phyloP scores from a whole-genome alignment of 768 basidiomycete genomes.

The Tremella fuciformis region DNA sequence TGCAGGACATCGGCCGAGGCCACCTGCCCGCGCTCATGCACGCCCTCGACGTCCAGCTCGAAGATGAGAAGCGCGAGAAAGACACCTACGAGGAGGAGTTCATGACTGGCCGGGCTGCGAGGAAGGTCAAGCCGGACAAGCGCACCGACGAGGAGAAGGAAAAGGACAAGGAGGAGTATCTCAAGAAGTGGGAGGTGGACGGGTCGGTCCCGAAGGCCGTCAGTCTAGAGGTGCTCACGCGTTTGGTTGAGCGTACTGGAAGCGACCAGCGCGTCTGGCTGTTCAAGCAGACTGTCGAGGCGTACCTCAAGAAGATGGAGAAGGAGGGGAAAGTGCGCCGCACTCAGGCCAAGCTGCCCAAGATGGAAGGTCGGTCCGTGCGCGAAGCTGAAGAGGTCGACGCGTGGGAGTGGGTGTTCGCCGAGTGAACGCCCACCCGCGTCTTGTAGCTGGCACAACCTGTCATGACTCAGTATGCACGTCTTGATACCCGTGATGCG shows the following conservation, averaged over 20 bases:
- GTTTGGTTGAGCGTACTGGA: slow-evolving; percentile 32
- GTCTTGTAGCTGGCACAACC: no score
- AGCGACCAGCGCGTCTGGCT: slow-evolving; percentile 32
- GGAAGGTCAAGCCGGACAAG: slow-evolving; percentile 1
- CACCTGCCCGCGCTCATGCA: slow-evolving; percentile 5
- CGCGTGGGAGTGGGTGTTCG: slow-evolving; percentile 25
- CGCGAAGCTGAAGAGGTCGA: slow-evolving; percentile 24
- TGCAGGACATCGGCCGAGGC: slow-evolving; percentile 15
- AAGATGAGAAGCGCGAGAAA: slow-evolving; percentile 13
- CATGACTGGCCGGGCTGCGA: background rate
- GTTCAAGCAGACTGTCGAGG: slow-evolving; percentile 17
- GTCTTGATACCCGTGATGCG: no score
- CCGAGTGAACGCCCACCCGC: no score
- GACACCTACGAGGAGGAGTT: slow-evolving; percentile 1
- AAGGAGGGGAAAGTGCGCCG: slow-evolving; percentile 31
- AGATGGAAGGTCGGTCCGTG: slow-evolving; percentile 22
- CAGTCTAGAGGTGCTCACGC: slow-evolving; percentile 21
- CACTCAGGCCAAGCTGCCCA: slow-evolving; percentile 18
- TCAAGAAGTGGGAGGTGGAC: background rate
- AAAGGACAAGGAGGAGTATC: slow-evolving; percentile 14
- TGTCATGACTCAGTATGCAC: no score
- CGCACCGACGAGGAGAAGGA: slow-evolving; percentile 12
- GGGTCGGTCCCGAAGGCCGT: slow-evolving; percentile 6
- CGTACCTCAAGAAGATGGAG: slow-evolving; percentile 39
- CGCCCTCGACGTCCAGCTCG: background rate